Conservation (phyloP, 2,329 filamentous ascomycete genomes). For the Exophiala xenobiotica region DNA sequence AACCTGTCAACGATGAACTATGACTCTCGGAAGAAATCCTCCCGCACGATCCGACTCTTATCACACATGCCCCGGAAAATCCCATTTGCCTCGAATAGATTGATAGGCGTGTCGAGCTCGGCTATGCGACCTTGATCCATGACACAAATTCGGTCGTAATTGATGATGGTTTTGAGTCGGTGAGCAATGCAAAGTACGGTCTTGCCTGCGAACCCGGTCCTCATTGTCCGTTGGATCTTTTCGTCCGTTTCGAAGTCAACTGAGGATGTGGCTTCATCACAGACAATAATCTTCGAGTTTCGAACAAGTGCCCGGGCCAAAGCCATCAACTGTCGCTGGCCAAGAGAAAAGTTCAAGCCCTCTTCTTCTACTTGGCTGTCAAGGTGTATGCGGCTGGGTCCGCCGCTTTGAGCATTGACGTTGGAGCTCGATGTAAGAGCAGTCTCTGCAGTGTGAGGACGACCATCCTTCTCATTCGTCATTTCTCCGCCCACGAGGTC, state of each 20-base stretch:
- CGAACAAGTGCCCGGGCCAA: slow-evolving; percentile 87
- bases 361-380: slow-evolving; percentile 88
- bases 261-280: slow-evolving; percentile 89
- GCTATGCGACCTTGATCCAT: slow-evolving; percentile 89
- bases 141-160: slow-evolving; percentile 93
- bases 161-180: slow-evolving; percentile 84
- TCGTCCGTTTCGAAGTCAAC: slow-evolving; percentile 97
- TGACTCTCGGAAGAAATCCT: slow-evolving; percentile 35
- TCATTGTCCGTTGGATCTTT: slow-evolving; percentile 90
- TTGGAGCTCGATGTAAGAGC: slow-evolving; percentile 24
- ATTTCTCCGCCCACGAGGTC: slow-evolving; percentile 50
- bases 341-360: slow-evolving; percentile 91
- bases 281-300: slow-evolving; percentile 86
- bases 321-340: slow-evolving; percentile 93
- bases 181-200: slow-evolving; percentile 93
- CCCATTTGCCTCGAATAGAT: slow-evolving; percentile 69
- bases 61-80: slow-evolving; percentile 93
- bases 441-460: slow-evolving; percentile 34
- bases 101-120: slow-evolving; percentile 75
- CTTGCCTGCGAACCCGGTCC: slow-evolving; percentile 77
- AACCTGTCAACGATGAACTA: slow-evolving; percentile 1
- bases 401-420: slow-evolving; percentile 21
- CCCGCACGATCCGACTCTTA: slow-evolving; percentile 67
- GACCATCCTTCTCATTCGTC: slow-evolving; percentile 47
- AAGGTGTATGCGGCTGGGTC: slow-evolving; percentile 65